A percentile compares a stretch with the other conserved stretches of the same genome.
Evolutionary conservation across 116 monocot species (phyloP).

Genomic region (Papilionanthe hybrid): DNA sequence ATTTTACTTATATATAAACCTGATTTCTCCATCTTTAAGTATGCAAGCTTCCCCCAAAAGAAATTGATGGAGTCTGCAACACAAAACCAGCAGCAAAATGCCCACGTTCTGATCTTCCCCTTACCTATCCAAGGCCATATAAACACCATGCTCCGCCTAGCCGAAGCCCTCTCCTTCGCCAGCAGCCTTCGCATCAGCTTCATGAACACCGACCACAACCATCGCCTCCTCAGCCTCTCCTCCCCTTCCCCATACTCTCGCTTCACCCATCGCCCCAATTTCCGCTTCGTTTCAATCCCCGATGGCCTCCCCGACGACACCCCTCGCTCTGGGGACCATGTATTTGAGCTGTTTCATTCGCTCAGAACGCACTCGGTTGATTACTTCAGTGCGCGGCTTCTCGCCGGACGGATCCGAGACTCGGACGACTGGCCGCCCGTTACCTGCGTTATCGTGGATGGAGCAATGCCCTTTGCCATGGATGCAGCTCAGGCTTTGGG

Average conservation of each 20-base stretch:
- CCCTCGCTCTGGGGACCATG: background rate
- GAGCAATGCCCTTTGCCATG: slow-evolving; percentile 12
- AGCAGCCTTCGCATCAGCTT: slow-evolving; percentile 34
- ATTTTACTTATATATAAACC: too few relatives aligned
- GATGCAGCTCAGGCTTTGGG: slow-evolving; percentile 23
- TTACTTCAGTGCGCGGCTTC: slow-evolving; percentile 5
- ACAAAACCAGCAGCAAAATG: background rate
- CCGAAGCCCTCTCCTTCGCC: slow-evolving; percentile 22
- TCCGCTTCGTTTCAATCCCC: slow-evolving; percentile 31
- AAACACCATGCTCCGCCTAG: slow-evolving; percentile 21
- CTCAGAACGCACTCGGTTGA: background rate
- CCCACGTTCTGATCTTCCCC: slow-evolving; percentile 32
- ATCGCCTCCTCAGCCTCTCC: slow-evolving; percentile 10
- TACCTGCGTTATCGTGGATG: slow-evolving; percentile 37
- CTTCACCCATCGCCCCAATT: background rate
- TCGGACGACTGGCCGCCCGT: slow-evolving; percentile 25
- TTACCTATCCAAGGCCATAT: slow-evolving; percentile 38
- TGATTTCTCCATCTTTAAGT: too few relatives aligned
- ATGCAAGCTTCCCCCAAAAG: background rate
- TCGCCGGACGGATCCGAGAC: background rate
- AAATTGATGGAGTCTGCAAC: background rate
- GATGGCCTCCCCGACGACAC: slow-evolving; percentile 38
- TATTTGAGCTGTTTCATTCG: slow-evolving; percentile 10
- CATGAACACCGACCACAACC: slow-evolving; percentile 32
- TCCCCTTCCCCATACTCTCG: background rate